Percentiles rank a stretch among this genome's conserved stretches.
Evolutionary conservation across 768 basidiomycete genomes (phyloP).

Genomic region (Lactifluus volemus): DNA sequence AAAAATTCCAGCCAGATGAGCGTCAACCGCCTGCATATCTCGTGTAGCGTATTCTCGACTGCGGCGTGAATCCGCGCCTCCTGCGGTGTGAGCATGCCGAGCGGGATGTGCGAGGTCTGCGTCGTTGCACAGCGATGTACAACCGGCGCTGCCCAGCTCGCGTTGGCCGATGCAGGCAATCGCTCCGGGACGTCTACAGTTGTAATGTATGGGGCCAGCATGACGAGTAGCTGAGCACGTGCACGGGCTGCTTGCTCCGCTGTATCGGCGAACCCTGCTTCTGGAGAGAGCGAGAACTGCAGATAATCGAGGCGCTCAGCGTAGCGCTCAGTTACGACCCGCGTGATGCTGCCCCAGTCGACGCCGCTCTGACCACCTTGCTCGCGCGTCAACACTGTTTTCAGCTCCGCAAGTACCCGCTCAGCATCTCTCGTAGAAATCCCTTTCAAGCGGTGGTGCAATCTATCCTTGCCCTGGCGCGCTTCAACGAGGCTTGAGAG

Average conservation of each 20-base stretch:
- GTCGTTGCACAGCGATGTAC: slow-evolving; percentile 16
- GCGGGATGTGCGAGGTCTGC: slow-evolving; percentile 10
- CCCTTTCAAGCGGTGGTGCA: slow-evolving; percentile 30
- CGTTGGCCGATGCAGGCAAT: background rate
- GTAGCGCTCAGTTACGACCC: slow-evolving; percentile 35
- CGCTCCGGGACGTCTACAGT: slow-evolving; percentile 6
- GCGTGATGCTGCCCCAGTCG: slow-evolving; percentile 35
- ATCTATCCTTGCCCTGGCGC: slow-evolving; percentile 27
- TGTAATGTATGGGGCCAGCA: slow-evolving; percentile 26
- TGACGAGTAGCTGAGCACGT: slow-evolving; percentile 11
- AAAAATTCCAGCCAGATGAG: slow-evolving; percentile 18
- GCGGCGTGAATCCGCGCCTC: slow-evolving; percentile 12
- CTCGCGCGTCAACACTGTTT: slow-evolving; percentile 21
- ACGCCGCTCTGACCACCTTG: slow-evolving; percentile 25
- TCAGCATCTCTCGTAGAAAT: slow-evolving; percentile 27
- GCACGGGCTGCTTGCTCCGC: background rate
- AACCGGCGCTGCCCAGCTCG: slow-evolving; percentile 13
- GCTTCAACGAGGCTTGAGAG: slow-evolving; percentile 30
- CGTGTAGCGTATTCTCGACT: slow-evolving; percentile 13
- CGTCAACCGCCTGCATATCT: slow-evolving; percentile 19
- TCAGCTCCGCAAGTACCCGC: slow-evolving; percentile 23
- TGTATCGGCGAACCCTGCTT: slow-evolving; percentile 9
- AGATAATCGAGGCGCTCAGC: slow-evolving; percentile 34
- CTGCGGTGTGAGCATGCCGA: slow-evolving; percentile 12
- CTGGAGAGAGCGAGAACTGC: slow-evolving; percentile 28